phyloP scores from a whole-genome alignment of 75 land plant genomes.

The Adiantum capillusveneris region DNA sequence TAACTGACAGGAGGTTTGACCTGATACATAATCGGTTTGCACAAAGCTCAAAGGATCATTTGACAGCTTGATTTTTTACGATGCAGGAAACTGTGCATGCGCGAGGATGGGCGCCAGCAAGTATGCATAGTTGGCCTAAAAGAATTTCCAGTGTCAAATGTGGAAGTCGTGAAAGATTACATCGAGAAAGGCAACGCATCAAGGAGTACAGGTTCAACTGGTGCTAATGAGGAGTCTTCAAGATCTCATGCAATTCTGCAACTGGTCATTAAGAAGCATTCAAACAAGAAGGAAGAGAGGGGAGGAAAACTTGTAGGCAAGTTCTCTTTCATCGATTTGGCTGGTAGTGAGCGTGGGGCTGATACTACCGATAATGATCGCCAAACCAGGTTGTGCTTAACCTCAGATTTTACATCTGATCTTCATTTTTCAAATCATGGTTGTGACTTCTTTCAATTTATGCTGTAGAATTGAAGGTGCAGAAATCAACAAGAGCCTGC shows the following conservation, averaged over 20 bases:
- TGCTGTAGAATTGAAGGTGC: no score
- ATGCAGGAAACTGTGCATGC: conserved; percentile 72
- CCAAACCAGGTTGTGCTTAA: conserved; percentile 98
- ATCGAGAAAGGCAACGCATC: conserved; percentile 75
- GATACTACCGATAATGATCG: conserved; percentile 98
- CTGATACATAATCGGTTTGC: no score
- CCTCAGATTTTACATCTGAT: no score
- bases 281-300: conserved; percentile 59
- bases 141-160: conserved; percentile 65
- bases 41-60: background rate
- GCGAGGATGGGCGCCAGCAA: conserved; percentile 85
- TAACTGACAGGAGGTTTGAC: conserved; percentile 81
- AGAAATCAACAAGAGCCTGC: no score
- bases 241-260: conserved; percentile 98
- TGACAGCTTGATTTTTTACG: background rate
- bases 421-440: no score
- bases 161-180: conserved; percentile 55
- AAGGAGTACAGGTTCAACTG: conserved; percentile 84
- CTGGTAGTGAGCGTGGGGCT: conserved; percentile 99
- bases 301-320: conserved; percentile 68
- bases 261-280: conserved; percentile 76
- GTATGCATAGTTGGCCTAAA: no score
- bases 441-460: no score
- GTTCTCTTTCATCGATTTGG: conserved; percentile 93
- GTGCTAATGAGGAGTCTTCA: conserved; percentile 99